Evolutionary conservation across 179 eudicot genomes (phyloP).

Genomic region (Gypsophila paniculata): DNA sequence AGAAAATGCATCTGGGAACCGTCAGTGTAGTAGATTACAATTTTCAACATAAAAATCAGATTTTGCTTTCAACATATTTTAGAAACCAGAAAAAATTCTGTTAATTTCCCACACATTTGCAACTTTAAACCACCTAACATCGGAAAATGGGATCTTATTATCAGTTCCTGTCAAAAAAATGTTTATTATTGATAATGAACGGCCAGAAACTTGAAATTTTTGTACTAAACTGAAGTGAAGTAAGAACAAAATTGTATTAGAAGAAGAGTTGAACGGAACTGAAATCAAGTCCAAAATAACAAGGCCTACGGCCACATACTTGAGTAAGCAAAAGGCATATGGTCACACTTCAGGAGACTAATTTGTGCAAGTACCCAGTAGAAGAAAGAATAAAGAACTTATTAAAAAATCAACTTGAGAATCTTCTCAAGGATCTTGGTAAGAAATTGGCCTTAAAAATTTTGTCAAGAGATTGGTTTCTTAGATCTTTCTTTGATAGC

Average conservation of each 20-base stretch:
- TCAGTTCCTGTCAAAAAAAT: background rate
- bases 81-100: background rate
- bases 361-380: background rate
- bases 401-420: too few species aligned
- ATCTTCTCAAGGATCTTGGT: too few species aligned
- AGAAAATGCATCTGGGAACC: background rate
- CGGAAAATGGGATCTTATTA: background rate
- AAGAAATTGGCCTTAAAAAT: too few species aligned
- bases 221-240: background rate
- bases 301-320: too few species aligned
- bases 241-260: background rate
- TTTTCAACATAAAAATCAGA: background rate
- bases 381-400: too few species aligned
- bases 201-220: background rate
- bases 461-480: too few species aligned
- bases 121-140: background rate
- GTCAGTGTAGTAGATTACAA: background rate
- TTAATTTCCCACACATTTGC: background rate
- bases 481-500: too few species aligned
- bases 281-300: too few species aligned
- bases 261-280: too few species aligned
- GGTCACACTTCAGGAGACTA: background rate
- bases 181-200: background rate
- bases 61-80: background rate
- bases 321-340: background rate